Conservation (phyloP, 1,139 yeast species). For the Saccharomyces hybrid region DNA sequence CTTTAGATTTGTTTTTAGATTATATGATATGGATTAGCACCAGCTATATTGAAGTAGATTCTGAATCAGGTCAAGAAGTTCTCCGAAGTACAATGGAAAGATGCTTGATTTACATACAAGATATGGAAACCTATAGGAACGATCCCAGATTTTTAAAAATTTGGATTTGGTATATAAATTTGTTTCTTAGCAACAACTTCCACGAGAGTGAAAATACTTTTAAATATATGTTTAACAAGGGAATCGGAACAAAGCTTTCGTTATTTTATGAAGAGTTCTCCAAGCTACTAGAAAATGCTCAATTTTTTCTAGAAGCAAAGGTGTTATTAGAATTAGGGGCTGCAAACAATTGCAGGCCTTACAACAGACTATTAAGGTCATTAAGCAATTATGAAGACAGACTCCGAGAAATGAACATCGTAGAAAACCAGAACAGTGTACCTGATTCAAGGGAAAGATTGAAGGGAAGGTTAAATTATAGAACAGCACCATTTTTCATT, state of each 20-base stretch:
- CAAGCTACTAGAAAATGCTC: constrained; percentile 45
- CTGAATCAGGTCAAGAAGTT: constrained; percentile 59
- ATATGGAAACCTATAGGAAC: constrained; percentile 59
- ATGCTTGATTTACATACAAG: constrained; percentile 65
- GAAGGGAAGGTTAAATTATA: background rate
- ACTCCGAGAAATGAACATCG: constrained; percentile 13
- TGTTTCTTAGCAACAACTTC: constrained; percentile 13
- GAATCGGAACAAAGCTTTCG: constrained; percentile 63
- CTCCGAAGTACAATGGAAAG: constrained; percentile 53
- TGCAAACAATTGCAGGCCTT: constrained; percentile 56
- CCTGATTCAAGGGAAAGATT: background rate
- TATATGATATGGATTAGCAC: constrained; percentile 68
- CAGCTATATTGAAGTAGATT: constrained; percentile 67
- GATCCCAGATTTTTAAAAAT: constrained; percentile 73
- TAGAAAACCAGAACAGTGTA: background rate
- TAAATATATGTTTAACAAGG: constrained; percentile 62
- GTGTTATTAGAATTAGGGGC: constrained; percentile 60
- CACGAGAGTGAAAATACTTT: constrained; percentile 40
- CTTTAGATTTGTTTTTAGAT: constrained; percentile 62
- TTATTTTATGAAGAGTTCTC: constrained; percentile 80
- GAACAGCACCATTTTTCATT: background rate
- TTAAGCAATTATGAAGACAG: constrained; percentile 35
- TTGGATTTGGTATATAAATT: constrained; percentile 48
- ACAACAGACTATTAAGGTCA: constrained; percentile 46
- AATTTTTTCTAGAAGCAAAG: constrained; percentile 51